Evolutionary conservation across 2,329 filamentous ascomycete species (phyloP).

Genomic region (Colletotrichum tamarilloi): DNA sequence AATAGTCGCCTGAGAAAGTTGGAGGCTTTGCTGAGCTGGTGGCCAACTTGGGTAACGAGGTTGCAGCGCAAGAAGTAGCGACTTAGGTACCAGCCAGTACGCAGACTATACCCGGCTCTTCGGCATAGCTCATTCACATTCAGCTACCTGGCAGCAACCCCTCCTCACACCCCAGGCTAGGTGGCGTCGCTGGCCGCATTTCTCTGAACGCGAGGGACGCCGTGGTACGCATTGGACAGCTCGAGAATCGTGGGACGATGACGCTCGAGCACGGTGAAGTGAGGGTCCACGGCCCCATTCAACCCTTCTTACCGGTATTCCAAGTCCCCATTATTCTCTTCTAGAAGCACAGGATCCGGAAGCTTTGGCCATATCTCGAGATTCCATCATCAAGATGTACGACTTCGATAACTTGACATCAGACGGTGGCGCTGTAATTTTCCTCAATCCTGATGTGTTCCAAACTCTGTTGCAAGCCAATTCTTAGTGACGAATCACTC

Average conservation of each 20-base stretch:
- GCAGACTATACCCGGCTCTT: conserved; percentile 27
- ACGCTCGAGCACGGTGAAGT: conserved; percentile 31
- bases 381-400: conserved; percentile 8
- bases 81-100: conserved; percentile 12
- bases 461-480: conserved; percentile 11
- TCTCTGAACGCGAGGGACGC: conserved; percentile 31
- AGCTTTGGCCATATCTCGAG: conserved; percentile 37
- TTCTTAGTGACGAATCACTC: conserved; percentile 30
- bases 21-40: conserved; percentile 20
- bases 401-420: conserved; percentile 6
- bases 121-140: conserved; percentile 20
- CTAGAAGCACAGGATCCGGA: conserved; percentile 34
- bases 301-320: conserved; percentile 37
- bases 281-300: conserved; percentile 37
- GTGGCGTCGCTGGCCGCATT: conserved; percentile 29
- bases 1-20: not conserved
- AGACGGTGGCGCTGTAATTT: conserved; percentile 19
- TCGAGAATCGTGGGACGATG: conserved; percentile 35
- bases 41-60: conserved; percentile 23
- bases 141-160: conserved; percentile 8
- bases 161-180: not conserved
- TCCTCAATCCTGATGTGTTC: not conserved
- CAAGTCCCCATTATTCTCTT: conserved; percentile 36
- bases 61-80: conserved; percentile 30
- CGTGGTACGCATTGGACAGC: conserved; percentile 23